A percentile compares a stretch with the other conserved stretches of the same genome.
These are phyloP conservation scores for Yamadazyma nakazawae DNA, from an alignment of 805 yeast species.

Conservation along the genomic window DNA sequence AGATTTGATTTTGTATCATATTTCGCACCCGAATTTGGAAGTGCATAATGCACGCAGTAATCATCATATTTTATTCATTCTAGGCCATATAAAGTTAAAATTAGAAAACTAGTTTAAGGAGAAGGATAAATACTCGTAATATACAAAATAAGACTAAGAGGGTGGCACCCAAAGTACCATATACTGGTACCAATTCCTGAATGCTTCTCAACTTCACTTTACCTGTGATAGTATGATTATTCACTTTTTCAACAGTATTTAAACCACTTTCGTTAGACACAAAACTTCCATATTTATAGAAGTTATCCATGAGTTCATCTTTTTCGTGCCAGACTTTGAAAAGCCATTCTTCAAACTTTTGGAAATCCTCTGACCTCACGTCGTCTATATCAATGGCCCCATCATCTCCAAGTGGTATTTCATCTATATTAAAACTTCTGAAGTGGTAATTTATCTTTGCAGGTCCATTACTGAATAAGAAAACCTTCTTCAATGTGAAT, in stretches of 20 bases:
- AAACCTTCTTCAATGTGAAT: constrained; percentile 62
- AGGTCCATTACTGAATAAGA: constrained; percentile 72
- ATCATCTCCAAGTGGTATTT: constrained; percentile 57
- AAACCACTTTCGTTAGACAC: constrained; percentile 15
- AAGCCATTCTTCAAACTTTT: constrained; percentile 72
- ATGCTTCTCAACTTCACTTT: constrained; percentile 22
- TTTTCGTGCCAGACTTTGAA: constrained; percentile 70
- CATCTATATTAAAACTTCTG: constrained; percentile 51
- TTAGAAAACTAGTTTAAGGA: background rate
- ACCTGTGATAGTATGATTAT: constrained; percentile 20
- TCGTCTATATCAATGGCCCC: constrained; percentile 38
- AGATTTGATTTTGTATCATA: background rate
- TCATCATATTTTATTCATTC: background rate
- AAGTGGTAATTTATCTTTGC: constrained; percentile 60
- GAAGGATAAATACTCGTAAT: background rate
- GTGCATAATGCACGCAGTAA: background rate
- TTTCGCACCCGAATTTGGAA: constrained; percentile 1
- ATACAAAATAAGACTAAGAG: constrained; percentile 9
- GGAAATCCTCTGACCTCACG: constrained; percentile 38
- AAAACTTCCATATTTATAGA: constrained; percentile 55
- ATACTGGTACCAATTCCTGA: constrained; percentile 15
- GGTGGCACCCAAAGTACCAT: constrained; percentile 9
- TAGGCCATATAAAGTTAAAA: background rate
- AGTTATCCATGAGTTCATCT: constrained; percentile 65
- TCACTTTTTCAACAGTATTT: constrained; percentile 12